Conservation (phyloP, 176 grass and related monocot species). For the Eragrostis curvula region DNA sequence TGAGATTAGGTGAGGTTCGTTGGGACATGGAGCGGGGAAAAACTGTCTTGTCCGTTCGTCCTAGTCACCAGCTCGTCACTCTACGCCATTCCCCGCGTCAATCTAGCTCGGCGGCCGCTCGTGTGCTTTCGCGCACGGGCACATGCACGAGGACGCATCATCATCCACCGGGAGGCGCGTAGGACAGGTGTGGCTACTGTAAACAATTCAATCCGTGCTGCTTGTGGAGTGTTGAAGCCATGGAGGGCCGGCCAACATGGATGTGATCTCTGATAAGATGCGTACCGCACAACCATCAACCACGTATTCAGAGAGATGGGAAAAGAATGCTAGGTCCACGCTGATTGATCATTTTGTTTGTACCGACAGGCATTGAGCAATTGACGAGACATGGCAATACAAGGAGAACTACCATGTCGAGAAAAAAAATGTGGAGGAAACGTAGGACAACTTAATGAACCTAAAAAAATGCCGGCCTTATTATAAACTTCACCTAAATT, state of each 20-base stretch:
- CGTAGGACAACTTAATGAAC: not conserved
- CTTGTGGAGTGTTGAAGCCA: not conserved
- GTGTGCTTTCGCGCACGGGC: not conserved
- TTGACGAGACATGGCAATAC: conserved; percentile 16
- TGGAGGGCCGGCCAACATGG: not conserved
- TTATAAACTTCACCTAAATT: not conserved
- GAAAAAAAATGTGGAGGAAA: not conserved
- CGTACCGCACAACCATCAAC: conserved; percentile 26
- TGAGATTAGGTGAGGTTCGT: not conserved
- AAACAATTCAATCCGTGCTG: conserved; percentile 8
- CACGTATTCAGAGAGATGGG: not conserved
- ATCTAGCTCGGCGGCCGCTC: not conserved
- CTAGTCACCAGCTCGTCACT: not conserved
- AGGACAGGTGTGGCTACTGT: conserved; percentile 11
- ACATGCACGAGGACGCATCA: not conserved
- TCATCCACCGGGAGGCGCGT: not conserved
- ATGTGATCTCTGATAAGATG: conserved; percentile 32
- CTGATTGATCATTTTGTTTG: conserved; percentile 48
- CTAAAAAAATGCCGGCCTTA: not conserved
- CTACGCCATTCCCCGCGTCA: not conserved
- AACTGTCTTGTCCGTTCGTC: conserved; percentile 2
- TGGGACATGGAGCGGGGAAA: not conserved
- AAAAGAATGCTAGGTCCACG: conserved; percentile 12
- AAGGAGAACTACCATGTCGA: not conserved
- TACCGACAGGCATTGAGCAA: not conserved